Evolutionary conservation across 2,329 filamentous ascomycete species (phyloP).

Genomic region (Colletotrichum orbiculare): DNA sequence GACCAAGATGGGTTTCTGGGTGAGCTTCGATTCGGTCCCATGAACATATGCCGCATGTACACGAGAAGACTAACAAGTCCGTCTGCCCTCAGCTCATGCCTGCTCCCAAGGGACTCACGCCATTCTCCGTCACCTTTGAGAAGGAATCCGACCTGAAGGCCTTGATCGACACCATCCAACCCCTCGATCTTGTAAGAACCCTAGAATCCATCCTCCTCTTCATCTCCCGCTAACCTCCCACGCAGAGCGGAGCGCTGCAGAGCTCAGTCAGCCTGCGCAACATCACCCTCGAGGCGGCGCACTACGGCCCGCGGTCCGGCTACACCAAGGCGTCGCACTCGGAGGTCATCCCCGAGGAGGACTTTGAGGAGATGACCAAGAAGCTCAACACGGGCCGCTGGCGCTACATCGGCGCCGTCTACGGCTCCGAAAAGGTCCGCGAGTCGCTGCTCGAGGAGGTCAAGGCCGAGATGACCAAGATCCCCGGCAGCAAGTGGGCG

Average conservation of each 20-base stretch:
- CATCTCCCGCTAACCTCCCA: not conserved
- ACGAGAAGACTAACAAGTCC: no score
- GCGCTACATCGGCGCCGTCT: conserved; percentile 30
- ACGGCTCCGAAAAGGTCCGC: conserved; percentile 28
- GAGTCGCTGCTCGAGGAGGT: conserved; percentile 25
- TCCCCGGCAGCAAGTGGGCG: conserved; percentile 25
- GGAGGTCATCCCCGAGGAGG: conserved; percentile 23
- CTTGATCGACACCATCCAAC: conserved; percentile 17
- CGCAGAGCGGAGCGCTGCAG: conserved; percentile 16
- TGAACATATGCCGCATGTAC: no score
- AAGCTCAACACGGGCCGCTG: conserved; percentile 29
- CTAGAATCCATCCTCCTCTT: not conserved
- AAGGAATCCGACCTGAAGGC: conserved; percentile 23
- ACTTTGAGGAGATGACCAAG: conserved; percentile 29
- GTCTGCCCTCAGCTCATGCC: conserved; percentile 13
- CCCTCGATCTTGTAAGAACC: conserved; percentile 14
- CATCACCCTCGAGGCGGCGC: conserved; percentile 19
- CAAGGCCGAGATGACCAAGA: conserved; percentile 21
- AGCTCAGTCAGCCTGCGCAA: conserved; percentile 29
- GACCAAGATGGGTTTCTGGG: conserved; percentile 63
- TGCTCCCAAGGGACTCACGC: conserved; percentile 22
- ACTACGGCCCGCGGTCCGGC: conserved; percentile 29
- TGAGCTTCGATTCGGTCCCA: not conserved
- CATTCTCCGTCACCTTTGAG: conserved; percentile 25
- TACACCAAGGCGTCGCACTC: conserved; percentile 32